Conservation (phyloP, 1,284 basidiomycete species). For the Rhodotorula sp. region DNA sequence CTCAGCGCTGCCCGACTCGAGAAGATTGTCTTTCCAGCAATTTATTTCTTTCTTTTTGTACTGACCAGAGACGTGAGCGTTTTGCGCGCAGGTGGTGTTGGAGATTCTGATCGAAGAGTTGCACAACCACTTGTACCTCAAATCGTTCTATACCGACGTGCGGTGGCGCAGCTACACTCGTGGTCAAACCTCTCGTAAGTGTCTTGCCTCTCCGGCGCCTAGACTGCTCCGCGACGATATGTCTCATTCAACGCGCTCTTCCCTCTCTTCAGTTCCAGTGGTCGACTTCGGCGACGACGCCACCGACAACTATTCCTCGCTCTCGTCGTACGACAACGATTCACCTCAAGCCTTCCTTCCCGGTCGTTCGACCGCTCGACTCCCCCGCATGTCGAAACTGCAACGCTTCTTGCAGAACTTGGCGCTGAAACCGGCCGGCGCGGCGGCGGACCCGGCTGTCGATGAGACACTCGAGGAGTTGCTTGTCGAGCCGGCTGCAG, state of each 20-base stretch:
- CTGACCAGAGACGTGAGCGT: too few relatives aligned
- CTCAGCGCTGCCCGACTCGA: too few relatives aligned
- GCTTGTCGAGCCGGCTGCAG: slow-evolving; percentile 40
- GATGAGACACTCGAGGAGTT: slow-evolving; percentile 54
- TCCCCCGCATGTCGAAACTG: slow-evolving; percentile 37
- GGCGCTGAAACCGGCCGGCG: slow-evolving; percentile 60
- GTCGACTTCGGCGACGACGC: slow-evolving; percentile 61
- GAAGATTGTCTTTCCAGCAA: too few relatives aligned
- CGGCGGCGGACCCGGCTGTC: slow-evolving; percentile 67
- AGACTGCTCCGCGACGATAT: too few relatives aligned
- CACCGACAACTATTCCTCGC: slow-evolving; percentile 48
- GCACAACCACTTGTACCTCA: slow-evolving; percentile 96
- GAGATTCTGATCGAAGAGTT: slow-evolving; percentile 95
- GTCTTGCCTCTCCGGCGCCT: neutral
- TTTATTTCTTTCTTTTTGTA: too few relatives aligned
- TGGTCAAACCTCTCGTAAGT: slow-evolving; percentile 73
- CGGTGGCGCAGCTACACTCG: slow-evolving; percentile 83
- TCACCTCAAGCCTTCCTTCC: slow-evolving; percentile 29
- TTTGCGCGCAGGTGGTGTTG: slow-evolving; percentile 64
- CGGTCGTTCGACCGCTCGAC: slow-evolving; percentile 27
- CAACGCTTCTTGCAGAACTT: slow-evolving; percentile 67
- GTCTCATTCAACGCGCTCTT: too few relatives aligned
- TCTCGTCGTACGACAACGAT: neutral
- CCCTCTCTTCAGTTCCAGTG: slow-evolving; percentile 54
- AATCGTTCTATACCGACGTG: slow-evolving; percentile 91